These are phyloP conservation scores for Sanghuangporus weigelae DNA, from an alignment of 1,284 basidiomycete species.

Conservation along the genomic window DNA sequence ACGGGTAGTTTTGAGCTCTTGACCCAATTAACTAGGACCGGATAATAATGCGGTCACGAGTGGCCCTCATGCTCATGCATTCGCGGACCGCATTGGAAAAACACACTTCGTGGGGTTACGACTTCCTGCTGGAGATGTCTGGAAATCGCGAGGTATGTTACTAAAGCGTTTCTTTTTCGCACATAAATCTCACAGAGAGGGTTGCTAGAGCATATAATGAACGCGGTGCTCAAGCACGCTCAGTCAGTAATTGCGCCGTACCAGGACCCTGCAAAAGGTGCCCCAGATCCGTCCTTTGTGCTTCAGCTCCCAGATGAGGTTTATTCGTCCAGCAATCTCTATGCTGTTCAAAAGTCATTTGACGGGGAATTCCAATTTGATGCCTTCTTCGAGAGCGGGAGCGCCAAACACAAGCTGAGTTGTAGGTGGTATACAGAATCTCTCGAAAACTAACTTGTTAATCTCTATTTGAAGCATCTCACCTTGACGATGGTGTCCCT, in stretches of 20 bases:
- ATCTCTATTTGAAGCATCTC: slow-evolving; percentile 39
- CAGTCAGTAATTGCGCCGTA: slow-evolving; percentile 52
- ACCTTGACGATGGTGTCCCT: slow-evolving; percentile 63
- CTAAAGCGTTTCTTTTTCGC: not conserved
- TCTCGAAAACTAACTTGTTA: slow-evolving; percentile 3
- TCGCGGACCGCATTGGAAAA: slow-evolving; percentile 61
- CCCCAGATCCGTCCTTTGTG: slow-evolving; percentile 76
- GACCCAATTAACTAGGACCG: slow-evolving; percentile 38
- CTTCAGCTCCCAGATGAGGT: slow-evolving; percentile 74
- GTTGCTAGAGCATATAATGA: slow-evolving; percentile 57
- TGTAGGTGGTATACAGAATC: slow-evolving; percentile 36
- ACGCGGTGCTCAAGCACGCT: slow-evolving; percentile 56
- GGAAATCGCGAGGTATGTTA: slow-evolving; percentile 78
- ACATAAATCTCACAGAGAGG: not conserved
- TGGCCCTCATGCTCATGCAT: slow-evolving; percentile 54
- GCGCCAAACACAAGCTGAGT: slow-evolving; percentile 53
- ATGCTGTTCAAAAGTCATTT: slow-evolving; percentile 81
- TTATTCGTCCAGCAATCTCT: slow-evolving; percentile 71
- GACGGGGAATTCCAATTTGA: slow-evolving; percentile 85
- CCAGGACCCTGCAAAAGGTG: slow-evolving; percentile 39
- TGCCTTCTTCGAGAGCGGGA: slow-evolving; percentile 75
- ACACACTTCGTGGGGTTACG: slow-evolving; percentile 69
- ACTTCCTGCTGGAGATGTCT: slow-evolving; percentile 61
- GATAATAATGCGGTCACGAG: slow-evolving; percentile 47
- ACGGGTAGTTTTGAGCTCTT: not conserved